A percentile compares a stretch with the other conserved stretches of the same genome.
Evolutionary conservation across 148 eudicot species (phyloP).

Genomic region (Persicaria tinctoria): DNA sequence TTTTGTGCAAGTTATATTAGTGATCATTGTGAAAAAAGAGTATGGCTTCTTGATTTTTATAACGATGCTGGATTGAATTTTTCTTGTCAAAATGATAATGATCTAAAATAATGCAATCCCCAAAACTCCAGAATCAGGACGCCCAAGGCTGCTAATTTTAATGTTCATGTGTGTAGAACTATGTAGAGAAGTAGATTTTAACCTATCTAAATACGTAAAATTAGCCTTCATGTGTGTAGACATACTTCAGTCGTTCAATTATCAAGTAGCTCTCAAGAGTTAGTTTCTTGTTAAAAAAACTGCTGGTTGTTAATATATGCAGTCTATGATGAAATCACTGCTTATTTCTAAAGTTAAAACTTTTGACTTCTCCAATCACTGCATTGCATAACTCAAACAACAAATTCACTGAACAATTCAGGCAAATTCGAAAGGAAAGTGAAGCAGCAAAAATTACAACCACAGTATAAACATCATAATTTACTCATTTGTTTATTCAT

Average conservation of each 20-base stretch:
- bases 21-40: background rate
- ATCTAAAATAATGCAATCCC: background rate
- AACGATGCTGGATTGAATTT: background rate
- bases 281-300: background rate
- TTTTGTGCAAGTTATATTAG: background rate
- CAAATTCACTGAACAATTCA: background rate
- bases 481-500: constrained; percentile 3
- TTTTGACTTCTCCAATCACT: background rate
- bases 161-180: no score
- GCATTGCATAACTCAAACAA: background rate
- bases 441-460: background rate
- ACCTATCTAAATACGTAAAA: background rate
- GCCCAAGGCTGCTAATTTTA: background rate
- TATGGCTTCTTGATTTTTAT: background rate
- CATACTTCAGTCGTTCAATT: background rate
- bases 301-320: constrained; percentile 5
- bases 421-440: background rate
- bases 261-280: background rate
- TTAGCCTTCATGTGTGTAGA: background rate
- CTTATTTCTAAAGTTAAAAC: background rate
- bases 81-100: no score
- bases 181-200: background rate
- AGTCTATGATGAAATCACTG: constrained; percentile 3
- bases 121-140: background rate
- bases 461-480: background rate